phyloP scores from a whole-genome alignment of 805 yeast species.

The Ogataea zsoltii region DNA sequence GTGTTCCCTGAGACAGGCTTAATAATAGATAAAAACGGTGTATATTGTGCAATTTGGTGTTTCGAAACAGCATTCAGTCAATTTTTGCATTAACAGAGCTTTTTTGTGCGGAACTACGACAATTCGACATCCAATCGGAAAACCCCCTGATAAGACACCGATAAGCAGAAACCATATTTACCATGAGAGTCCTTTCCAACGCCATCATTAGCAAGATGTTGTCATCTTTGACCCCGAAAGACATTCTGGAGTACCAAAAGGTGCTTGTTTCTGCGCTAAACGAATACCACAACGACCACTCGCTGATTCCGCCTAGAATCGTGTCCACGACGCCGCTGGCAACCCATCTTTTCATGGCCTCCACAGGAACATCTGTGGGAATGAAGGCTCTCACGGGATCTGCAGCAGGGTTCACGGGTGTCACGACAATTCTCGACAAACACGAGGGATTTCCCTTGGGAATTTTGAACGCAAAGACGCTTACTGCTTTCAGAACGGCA shows the following conservation, averaged over 20 bases:
- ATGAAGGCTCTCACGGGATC: slow-evolving; percentile 63
- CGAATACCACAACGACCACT: slow-evolving; percentile 44
- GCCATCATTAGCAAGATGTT: slow-evolving; percentile 33
- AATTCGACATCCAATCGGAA: no score
- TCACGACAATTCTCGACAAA: slow-evolving; percentile 51
- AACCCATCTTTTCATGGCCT: slow-evolving; percentile 65
- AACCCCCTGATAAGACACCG: background rate
- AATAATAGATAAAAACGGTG: no score
- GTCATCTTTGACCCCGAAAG: slow-evolving; percentile 24
- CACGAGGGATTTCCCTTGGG: slow-evolving; percentile 52
- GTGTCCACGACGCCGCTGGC: slow-evolving; percentile 42
- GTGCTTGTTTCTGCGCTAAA: slow-evolving; percentile 39
- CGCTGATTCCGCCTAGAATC: slow-evolving; percentile 55
- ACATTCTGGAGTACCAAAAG: slow-evolving; percentile 38
- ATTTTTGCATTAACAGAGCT: no score
- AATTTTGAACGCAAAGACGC: slow-evolving; percentile 54
- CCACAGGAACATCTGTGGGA: slow-evolving; percentile 57
- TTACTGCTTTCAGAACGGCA: slow-evolving; percentile 71
- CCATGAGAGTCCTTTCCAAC: slow-evolving; percentile 40
- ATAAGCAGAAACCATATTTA: no score
- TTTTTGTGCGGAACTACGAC: no score
- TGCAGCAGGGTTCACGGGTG: slow-evolving; percentile 58
- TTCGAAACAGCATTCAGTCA: no score
- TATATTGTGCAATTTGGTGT: no score
- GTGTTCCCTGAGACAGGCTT: no score